phyloP scores from a whole-genome alignment of 768 basidiomycete species.

The Russula compacta region DNA sequence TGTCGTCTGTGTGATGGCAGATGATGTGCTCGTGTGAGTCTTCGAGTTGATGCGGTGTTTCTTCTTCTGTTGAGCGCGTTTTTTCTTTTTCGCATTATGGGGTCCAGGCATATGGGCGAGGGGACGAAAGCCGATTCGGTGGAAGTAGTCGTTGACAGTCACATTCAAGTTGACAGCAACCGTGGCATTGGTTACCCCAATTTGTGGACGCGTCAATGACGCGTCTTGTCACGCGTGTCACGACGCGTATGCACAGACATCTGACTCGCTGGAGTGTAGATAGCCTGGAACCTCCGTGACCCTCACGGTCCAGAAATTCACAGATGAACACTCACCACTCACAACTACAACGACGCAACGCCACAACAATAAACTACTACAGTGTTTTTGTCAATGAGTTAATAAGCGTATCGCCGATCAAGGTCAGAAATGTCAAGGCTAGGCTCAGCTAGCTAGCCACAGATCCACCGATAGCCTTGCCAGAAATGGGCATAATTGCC shows the following conservation, averaged over 20 bases:
- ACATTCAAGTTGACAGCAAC: not conserved
- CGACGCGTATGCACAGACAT: not conserved
- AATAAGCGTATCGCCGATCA: too few relatives aligned
- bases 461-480: too few relatives aligned
- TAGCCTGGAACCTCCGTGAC: too few relatives aligned
- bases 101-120: conserved; percentile 48
- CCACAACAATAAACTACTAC: too few relatives aligned
- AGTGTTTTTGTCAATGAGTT: too few relatives aligned
- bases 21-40: not conserved
- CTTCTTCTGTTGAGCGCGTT: conserved; percentile 29
- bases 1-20: not conserved
- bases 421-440: not conserved
- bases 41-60: conserved; percentile 24
- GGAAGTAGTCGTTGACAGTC: not conserved
- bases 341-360: too few relatives aligned
- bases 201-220: conserved; percentile 1
- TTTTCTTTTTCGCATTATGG: conserved; percentile 42
- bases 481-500: not conserved
- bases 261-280: too few relatives aligned
- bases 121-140: not conserved
- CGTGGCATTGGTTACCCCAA: not conserved
- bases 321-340: too few relatives aligned
- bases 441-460: too few relatives aligned
- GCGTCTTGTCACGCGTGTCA: conserved; percentile 3
- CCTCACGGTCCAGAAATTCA: too few relatives aligned